These are phyloP conservation scores for Aspergillus tanneri DNA, from an alignment of 2,329 filamentous ascomycete species.

Conservation along the genomic window DNA sequence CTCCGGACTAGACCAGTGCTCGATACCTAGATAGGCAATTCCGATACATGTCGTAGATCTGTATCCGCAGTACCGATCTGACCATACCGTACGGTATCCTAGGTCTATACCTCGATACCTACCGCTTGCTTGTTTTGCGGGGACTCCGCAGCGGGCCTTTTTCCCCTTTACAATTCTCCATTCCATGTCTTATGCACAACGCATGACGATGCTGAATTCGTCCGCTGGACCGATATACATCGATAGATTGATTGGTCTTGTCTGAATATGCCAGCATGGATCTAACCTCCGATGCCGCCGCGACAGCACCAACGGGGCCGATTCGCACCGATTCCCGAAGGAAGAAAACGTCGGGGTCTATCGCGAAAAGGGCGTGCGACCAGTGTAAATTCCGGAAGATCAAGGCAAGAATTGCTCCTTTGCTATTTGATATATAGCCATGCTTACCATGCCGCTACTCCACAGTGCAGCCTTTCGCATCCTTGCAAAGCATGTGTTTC, in stretches of 20 bases:
- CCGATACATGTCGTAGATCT: background rate
- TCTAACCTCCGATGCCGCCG: conserved; percentile 19
- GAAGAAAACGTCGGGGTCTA: conserved; percentile 21
- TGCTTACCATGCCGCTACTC: conserved; percentile 4
- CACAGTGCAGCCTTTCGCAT: conserved; percentile 41
- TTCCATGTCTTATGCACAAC: background rate
- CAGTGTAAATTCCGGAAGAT: conserved; percentile 43
- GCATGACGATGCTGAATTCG: background rate
- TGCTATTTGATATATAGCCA: too few relatives aligned
- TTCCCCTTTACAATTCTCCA: conserved; percentile 7
- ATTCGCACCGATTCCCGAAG: conserved; percentile 27
- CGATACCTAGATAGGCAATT: background rate
- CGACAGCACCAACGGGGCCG: conserved; percentile 21
- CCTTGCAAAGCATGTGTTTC: conserved; percentile 41
- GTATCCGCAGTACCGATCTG: too few relatives aligned
- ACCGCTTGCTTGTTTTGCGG: background rate
- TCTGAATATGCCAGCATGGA: conserved; percentile 28
- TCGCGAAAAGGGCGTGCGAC: conserved; percentile 42
- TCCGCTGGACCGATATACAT: too few relatives aligned
- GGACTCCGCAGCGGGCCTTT: conserved; percentile 1
- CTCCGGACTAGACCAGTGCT: too few relatives aligned
- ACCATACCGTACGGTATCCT: background rate
- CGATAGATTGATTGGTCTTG: background rate
- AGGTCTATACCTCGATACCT: too few relatives aligned
- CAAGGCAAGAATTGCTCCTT: conserved; percentile 36